Conservation (phyloP, 352 stramenopile species). For the Phytophthora syringae region DNA sequence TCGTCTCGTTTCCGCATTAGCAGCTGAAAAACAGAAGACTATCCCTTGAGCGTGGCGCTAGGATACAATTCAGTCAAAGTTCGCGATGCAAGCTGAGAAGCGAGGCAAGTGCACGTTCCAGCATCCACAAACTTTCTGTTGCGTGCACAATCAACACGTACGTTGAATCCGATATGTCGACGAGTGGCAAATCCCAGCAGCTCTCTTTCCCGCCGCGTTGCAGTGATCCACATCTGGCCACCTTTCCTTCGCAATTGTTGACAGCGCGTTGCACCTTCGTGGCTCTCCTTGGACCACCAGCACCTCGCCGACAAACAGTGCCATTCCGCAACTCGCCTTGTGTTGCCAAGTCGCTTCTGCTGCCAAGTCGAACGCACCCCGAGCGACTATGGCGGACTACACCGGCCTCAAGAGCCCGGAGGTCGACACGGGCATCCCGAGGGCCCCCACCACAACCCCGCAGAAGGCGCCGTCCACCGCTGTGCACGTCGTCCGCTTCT, state of each 20-base stretch:
- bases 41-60: too few species aligned
- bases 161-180: slow-evolving; percentile 7
- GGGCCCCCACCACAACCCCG: neutral
- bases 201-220: slow-evolving; percentile 1
- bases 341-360: slow-evolving; percentile 6
- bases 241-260: slow-evolving; percentile 18
- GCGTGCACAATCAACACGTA: neutral
- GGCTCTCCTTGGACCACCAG: slow-evolving; percentile 25
- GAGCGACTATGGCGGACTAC: slow-evolving; percentile 39
- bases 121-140: too few species aligned
- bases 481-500: slow-evolving; percentile 41
- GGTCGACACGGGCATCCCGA: slow-evolving; percentile 17
- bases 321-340: slow-evolving; percentile 27
- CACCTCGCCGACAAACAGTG: slow-evolving; percentile 7
- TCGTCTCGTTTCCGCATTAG: too few species aligned
- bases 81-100: too few species aligned
- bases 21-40: too few species aligned
- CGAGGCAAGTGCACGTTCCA: neutral
- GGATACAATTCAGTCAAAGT: neutral
- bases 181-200: slow-evolving; percentile 14
- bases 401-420: slow-evolving; percentile 38
- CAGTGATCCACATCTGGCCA: neutral
- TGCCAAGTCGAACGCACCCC: too few species aligned
- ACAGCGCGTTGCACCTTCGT: slow-evolving; percentile 18
- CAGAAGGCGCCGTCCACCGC: slow-evolving; percentile 11